phyloP scores from a whole-genome alignment of 2,329 filamentous ascomycete genomes.

The Talaromyces amestolkiae region DNA sequence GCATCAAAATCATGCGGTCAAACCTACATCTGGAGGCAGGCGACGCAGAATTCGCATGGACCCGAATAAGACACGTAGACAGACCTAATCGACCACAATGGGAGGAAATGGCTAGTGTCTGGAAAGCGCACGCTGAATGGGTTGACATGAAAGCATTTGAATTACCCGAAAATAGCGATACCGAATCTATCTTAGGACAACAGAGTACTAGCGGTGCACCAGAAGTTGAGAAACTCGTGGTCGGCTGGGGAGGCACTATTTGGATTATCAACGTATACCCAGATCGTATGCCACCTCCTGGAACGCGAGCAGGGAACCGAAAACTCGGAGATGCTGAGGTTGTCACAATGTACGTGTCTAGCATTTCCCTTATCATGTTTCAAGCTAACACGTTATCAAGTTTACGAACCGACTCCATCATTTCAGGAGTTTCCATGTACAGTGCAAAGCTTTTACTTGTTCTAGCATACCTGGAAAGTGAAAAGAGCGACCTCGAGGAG shows the following conservation, averaged over 20 bases:
- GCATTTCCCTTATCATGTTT: not conserved
- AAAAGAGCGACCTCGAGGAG: conserved; percentile 64
- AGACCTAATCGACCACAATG: conserved; percentile 81
- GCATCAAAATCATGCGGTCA: conserved; percentile 96
- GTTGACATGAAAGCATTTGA: conserved; percentile 82
- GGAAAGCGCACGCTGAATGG: conserved; percentile 92
- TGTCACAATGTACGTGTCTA: conserved; percentile 75
- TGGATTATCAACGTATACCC: conserved; percentile 93
- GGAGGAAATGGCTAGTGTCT: conserved; percentile 95
- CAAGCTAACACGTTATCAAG: conserved; percentile 47
- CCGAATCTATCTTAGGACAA: conserved; percentile 26
- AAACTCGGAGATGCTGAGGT: conserved; percentile 82
- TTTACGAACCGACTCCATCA: conserved; percentile 93
- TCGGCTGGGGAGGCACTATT: conserved; percentile 93
- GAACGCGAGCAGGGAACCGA: conserved; percentile 48
- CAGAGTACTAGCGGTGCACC: conserved; percentile 47
- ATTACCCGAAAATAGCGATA: conserved; percentile 57
- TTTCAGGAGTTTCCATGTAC: conserved; percentile 96
- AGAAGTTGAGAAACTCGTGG: conserved; percentile 69
- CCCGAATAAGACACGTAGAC: conserved; percentile 87
- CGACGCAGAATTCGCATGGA: conserved; percentile 85
- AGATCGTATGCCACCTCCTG: conserved; percentile 49
- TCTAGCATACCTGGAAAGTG: conserved; percentile 81
- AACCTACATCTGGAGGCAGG: conserved; percentile 74
- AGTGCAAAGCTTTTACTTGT: conserved; percentile 86